Conservation (phyloP, 192 early-diverging fungal species). For the Backusella luteola region DNA sequence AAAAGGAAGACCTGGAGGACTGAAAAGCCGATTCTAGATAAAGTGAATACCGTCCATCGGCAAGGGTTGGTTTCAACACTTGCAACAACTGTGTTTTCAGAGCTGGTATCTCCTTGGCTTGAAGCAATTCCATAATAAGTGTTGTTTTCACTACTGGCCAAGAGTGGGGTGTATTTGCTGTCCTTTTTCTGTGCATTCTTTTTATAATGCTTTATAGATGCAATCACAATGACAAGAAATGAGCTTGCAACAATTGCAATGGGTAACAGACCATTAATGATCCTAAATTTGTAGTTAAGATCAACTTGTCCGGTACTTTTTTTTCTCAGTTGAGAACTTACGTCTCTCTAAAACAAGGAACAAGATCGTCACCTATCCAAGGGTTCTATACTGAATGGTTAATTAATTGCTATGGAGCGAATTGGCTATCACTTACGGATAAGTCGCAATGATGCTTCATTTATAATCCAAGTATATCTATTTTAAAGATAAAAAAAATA, state of each 20-base stretch:
- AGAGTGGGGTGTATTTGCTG: neutral
- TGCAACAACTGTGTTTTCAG: slow-evolving; percentile 8
- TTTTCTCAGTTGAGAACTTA: slow-evolving; percentile 11
- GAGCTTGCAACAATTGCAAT: slow-evolving; percentile 10
- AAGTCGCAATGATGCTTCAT: slow-evolving; percentile 7
- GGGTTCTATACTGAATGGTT: slow-evolving; percentile 2
- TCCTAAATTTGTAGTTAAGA: neutral
- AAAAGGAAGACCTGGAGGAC: slow-evolving; percentile 1
- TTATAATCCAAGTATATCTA: neutral
- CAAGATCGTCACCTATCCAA: slow-evolving; percentile 22
- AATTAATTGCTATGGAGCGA: neutral
- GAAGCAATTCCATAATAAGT: slow-evolving; percentile 9
- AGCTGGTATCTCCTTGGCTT: neutral
- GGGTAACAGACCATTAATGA: slow-evolving; percentile 20
- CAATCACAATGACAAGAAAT: neutral
- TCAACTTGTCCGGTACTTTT: neutral
- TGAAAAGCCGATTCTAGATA: slow-evolving; percentile 18
- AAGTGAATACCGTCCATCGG: slow-evolving; percentile 21
- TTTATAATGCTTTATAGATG: slow-evolving; percentile 15
- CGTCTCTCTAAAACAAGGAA: slow-evolving; percentile 35
- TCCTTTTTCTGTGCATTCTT: neutral
- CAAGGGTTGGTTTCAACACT: neutral
- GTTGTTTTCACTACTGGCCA: neutral
- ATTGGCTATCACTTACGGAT: slow-evolving; percentile 3
- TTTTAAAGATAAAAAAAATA: neutral